Evolutionary conservation across 2,329 filamentous ascomycete species (phyloP), one percentile per base, ranked within the genome.

Genomic region (Aaosphaeria arxii): DNA sequence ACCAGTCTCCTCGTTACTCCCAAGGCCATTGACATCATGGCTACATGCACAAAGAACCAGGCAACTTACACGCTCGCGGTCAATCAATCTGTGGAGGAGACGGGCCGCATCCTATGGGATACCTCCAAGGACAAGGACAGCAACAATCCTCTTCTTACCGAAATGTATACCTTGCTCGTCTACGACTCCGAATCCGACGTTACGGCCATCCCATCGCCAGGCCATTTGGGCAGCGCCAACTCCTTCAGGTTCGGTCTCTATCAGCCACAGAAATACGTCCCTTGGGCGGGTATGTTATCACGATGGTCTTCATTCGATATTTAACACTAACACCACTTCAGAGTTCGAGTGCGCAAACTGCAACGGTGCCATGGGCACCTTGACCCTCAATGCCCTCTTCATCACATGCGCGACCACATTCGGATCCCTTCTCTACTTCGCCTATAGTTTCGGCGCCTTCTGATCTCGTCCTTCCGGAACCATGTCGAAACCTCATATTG

Each of bases 221-320:
- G 84, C 5, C 76, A 84, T 59, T 64, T 87, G 40, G 73, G 70
- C 11, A 71, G 75, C 2, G 78, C 72, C 59, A 74, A 72, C 48
- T 72, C 76, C 11, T 80, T 78, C 58, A 71, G 65, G 5, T 87
- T 87, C 58, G 84, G 80, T 51, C 84, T 87, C 80, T 87, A 87
- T 63, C 61, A 63, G 29, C 74, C 77, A 39, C 79, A 80, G 64
- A 48, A 72, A 4, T 78, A 81, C 61, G 76, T 73, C 5, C 72
- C 77, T 5, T 71, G 78, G 47, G 57, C 63, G 40, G 72, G 80
- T 82, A 71, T 62, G 76, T 59, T 24, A 43, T 24, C 30, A 30
- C 6, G 24, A 30, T 32, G 9, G 30, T 30, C 7, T 11, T n/a
- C 40, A 39, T 38, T 28, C 6, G 33, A 11, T 3, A 2, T 3